Evolutionary conservation across 805 yeast genomes (phyloP).

Genomic region (Yamadazyma philogaea): DNA sequence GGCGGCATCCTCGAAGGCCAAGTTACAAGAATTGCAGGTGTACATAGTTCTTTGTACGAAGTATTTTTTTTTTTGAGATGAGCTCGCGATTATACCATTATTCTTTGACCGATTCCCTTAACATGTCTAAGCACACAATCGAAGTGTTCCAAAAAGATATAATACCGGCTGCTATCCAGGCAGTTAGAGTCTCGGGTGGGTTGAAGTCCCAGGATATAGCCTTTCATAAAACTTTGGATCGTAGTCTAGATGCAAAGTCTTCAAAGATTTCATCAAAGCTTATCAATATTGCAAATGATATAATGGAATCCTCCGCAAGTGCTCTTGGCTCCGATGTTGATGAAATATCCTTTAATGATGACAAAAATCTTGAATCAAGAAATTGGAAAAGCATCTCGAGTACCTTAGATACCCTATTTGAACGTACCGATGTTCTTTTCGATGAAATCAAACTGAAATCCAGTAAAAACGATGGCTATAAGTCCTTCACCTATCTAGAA

Average conservation of each 20-base stretch:
- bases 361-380: conserved; percentile 22
- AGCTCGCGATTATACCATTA: conserved; percentile 4
- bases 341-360: conserved; percentile 17
- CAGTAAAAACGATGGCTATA: conserved; percentile 7
- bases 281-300: conserved; percentile 43
- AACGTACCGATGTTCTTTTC: conserved; percentile 67
- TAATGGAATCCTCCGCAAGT: conserved; percentile 27
- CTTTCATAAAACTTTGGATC: conserved; percentile 65
- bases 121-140: background rate
- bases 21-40: conserved; percentile 88
- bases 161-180: conserved; percentile 49
- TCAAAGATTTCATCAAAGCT: conserved; percentile 26
- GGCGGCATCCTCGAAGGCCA: conserved; percentile 77
- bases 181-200: conserved; percentile 65
- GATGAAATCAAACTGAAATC: conserved; percentile 39
- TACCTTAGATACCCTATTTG: conserved; percentile 67
- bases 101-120: conserved; percentile 1
- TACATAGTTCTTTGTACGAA: conserved; percentile 13
- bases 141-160: conserved; percentile 16
- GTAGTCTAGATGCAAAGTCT: conserved; percentile 37
- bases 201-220: conserved; percentile 78
- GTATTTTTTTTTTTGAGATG: conserved; percentile 13
- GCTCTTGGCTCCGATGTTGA: conserved; percentile 15
- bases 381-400: conserved; percentile 64
- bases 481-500: conserved; percentile 48